These are phyloP conservation scores for Cornus controversa DNA, from an alignment of 148 eudicot genomes.

Conservation along the genomic window DNA sequence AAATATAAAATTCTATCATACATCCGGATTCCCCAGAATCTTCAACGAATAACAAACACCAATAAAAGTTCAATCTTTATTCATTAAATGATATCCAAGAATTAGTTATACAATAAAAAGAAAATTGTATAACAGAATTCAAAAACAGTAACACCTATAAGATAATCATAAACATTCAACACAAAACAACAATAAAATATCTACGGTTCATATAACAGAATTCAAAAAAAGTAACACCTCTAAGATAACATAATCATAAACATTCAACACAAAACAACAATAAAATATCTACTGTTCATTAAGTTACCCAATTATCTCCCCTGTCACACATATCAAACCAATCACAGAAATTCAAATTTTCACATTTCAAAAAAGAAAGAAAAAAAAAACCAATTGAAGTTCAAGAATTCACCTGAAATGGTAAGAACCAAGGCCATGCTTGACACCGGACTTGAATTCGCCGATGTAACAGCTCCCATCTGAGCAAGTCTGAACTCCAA, in stretches of 20 bases:
- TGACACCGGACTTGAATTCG: constrained; percentile 75
- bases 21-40: background rate
- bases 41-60: background rate
- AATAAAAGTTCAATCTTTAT: constrained; percentile 1
- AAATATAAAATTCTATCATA: background rate
- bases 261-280: background rate
- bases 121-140: background rate
- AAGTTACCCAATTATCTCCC: background rate
- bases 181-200: background rate
- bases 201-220: background rate
- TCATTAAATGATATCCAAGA: background rate
- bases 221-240: background rate
- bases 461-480: constrained; percentile 87
- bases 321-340: background rate
- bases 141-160: background rate
- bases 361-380: background rate
- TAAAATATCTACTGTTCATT: background rate
- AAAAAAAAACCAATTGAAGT: too few relatives aligned
- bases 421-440: constrained; percentile 87
- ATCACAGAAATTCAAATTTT: background rate
- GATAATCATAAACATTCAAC: background rate
- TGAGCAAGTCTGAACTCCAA: constrained; percentile 73
- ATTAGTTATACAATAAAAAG: background rate
- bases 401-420: constrained; percentile 62
- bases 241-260: background rate